A percentile compares a stretch with the other conserved stretches of the same genome.
These are phyloP conservation scores for Phytophthora sp. DNA, from an alignment of 352 stramenopile genomes.

Conservation along the genomic window DNA sequence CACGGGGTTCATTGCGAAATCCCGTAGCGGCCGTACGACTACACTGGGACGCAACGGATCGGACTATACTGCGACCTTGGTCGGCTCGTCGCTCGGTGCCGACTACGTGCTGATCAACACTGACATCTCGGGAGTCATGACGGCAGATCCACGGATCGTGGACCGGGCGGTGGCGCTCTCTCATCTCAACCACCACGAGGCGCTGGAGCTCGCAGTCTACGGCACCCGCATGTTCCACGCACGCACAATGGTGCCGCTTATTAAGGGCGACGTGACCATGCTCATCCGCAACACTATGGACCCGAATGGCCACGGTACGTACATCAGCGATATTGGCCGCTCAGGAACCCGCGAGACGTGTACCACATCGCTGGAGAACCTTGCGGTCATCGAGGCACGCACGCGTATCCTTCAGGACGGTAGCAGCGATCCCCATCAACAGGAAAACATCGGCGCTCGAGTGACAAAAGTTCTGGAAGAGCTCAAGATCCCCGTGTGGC, in stretches of 20 bases:
- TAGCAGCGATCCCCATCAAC: slow-evolving; percentile 47
- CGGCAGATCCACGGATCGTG: slow-evolving; percentile 77
- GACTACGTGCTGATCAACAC: slow-evolving; percentile 90
- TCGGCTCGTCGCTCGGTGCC: slow-evolving; percentile 64
- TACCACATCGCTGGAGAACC: slow-evolving; percentile 83
- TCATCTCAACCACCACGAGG: slow-evolving; percentile 83
- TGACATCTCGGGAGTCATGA: slow-evolving; percentile 87
- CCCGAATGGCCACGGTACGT: slow-evolving; percentile 76
- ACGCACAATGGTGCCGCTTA: slow-evolving; percentile 86
- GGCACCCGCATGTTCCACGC: slow-evolving; percentile 87
- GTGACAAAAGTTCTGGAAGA: slow-evolving; percentile 75
- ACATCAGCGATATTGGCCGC: slow-evolving; percentile 71
- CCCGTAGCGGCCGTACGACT: slow-evolving; percentile 69
- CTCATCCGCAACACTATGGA: slow-evolving; percentile 89
- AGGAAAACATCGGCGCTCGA: slow-evolving; percentile 76
- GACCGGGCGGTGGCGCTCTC: slow-evolving; percentile 72
- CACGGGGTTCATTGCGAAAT: slow-evolving; percentile 79
- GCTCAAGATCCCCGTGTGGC: slow-evolving; percentile 74
- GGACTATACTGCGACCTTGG: slow-evolving; percentile 86
- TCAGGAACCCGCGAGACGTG: slow-evolving; percentile 74
- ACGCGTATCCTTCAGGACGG: slow-evolving; percentile 82
- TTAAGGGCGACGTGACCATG: slow-evolving; percentile 83
- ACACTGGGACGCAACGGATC: slow-evolving; percentile 84
- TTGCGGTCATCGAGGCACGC: slow-evolving; percentile 80
- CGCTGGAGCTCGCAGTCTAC: slow-evolving; percentile 82